Percentiles rank a stretch among this genome's conserved stretches.
These are phyloP conservation scores for Daldinia loculata DNA, from an alignment of 495 filamentous ascomycete genomes.

Conservation along the genomic window DNA sequence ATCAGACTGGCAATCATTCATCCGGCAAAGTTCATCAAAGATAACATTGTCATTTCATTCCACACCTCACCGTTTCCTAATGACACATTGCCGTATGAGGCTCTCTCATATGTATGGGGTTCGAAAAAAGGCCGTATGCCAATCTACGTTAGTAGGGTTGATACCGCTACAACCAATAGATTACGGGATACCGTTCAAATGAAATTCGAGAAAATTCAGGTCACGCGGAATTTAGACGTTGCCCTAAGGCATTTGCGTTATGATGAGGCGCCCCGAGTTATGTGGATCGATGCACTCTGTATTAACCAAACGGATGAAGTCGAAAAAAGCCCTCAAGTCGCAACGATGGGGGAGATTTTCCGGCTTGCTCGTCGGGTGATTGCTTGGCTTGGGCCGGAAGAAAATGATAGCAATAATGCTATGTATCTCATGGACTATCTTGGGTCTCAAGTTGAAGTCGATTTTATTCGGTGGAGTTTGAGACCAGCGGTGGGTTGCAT, in stretches of 20 bases:
- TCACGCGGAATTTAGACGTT: constrained; percentile 9
- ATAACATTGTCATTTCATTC: constrained; percentile 17
- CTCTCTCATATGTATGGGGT: constrained; percentile 30
- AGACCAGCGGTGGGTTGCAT: background rate
- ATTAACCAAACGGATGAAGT: constrained; percentile 23
- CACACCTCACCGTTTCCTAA: constrained; percentile 1
- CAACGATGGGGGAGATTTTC: constrained; percentile 43
- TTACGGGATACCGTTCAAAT: background rate
- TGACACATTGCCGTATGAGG: constrained; percentile 10
- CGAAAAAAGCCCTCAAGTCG: constrained; percentile 43
- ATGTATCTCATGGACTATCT: constrained; percentile 21
- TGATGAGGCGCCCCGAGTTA: constrained; percentile 1
- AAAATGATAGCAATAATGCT: constrained; percentile 22
- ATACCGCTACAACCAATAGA: background rate
- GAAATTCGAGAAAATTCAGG: background rate
- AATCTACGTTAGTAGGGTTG: background rate
- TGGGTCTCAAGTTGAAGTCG: constrained; percentile 12
- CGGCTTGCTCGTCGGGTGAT: constrained; percentile 38
- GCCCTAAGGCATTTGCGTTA: constrained; percentile 17
- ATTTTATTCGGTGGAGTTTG: too few species aligned
- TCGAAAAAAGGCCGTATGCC: background rate
- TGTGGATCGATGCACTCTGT: constrained; percentile 29
- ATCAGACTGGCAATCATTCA: constrained; percentile 24
- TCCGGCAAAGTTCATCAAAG: constrained; percentile 2
- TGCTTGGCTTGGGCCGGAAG: constrained; percentile 42